These are phyloP conservation scores for Eimeria tenella DNA, from an alignment of 169 alveolate genomes.

Conservation along the genomic window DNA sequence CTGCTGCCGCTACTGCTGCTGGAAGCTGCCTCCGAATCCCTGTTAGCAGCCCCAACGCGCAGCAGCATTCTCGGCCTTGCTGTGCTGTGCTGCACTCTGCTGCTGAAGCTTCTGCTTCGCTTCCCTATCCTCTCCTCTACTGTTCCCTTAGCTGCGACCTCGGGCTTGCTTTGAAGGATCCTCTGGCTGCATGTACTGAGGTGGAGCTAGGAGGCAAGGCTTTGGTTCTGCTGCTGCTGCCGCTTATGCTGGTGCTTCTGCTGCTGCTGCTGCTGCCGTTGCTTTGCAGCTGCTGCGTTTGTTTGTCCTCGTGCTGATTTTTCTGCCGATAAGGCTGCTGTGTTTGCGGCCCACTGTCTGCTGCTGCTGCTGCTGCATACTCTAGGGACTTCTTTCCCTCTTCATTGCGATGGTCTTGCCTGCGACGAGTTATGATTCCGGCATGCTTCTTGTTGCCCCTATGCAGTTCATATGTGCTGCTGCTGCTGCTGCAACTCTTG, in stretches of 20 bases:
- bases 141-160: background rate
- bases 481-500: background rate
- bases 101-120: background rate
- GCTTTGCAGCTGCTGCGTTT: background rate
- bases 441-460: background rate
- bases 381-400: background rate
- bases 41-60: background rate
- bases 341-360: background rate
- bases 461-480: background rate
- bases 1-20: slow-evolving; percentile 13
- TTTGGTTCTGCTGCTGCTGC: background rate
- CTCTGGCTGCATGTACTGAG: background rate
- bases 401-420: background rate
- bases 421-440: background rate
- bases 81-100: background rate
- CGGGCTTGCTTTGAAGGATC: background rate
- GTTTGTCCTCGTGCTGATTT: background rate
- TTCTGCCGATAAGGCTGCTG: background rate
- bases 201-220: slow-evolving; percentile 17
- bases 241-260: background rate
- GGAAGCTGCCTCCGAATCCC: slow-evolving; percentile 5
- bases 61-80: background rate
- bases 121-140: background rate
- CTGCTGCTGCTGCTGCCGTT: background rate
- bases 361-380: background rate